These are phyloP conservation scores for Haematococcus sp. DNA, from an alignment of 139 green algal genomes.

Conservation along the genomic window DNA sequence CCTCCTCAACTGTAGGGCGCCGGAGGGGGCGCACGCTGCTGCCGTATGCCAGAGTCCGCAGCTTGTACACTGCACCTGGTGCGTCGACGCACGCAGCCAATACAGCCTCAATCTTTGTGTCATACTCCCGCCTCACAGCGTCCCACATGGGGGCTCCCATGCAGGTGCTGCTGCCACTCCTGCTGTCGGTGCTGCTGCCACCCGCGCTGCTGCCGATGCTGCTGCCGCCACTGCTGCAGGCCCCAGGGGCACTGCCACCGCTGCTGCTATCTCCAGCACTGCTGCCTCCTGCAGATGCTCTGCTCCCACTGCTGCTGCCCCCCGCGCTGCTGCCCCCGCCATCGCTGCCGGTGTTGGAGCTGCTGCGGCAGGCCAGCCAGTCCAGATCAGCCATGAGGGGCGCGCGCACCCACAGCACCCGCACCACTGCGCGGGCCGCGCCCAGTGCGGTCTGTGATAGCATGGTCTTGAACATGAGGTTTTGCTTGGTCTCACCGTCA, in stretches of 20 bases:
- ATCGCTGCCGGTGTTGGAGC: background rate
- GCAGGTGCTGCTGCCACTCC: background rate
- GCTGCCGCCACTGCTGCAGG: background rate
- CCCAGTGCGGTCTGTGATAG: no score
- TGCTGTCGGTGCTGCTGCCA: background rate
- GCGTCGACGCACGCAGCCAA: background rate
- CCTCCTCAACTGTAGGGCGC: background rate
- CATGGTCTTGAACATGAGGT: no score
- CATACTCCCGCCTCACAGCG: no score
- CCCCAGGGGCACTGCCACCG: background rate
- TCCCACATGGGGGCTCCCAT: background rate
- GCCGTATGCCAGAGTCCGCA: background rate
- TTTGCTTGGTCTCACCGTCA: no score
- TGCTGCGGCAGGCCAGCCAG: no score
- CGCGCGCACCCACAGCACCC: no score
- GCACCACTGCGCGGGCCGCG: no score
- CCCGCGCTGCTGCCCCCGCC: background rate
- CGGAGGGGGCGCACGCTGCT: background rate
- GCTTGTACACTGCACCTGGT: background rate
- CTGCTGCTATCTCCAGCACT: background rate
- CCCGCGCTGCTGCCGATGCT: background rate
- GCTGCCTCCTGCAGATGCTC: background rate
- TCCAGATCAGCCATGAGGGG: no score
- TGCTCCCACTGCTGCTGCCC: background rate
- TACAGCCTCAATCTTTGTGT: no score